Conservation (phyloP, 1,284 basidiomycete species). For the Neonothopanus nambi region DNA sequence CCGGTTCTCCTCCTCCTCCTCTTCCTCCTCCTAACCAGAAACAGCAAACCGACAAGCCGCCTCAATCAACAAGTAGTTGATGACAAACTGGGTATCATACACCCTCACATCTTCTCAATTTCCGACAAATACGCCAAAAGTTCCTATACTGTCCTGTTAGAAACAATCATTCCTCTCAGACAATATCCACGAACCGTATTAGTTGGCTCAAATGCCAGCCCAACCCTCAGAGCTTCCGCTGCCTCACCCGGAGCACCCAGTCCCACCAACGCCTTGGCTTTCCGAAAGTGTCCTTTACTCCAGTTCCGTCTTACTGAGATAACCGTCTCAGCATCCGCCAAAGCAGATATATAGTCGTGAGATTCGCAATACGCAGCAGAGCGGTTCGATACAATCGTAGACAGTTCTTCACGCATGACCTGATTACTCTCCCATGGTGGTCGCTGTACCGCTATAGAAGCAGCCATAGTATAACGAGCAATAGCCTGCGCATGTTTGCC, state of each 20-base stretch:
- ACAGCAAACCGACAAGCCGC: no score
- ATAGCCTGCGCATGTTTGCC: constrained; percentile 78
- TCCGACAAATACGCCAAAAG: constrained; percentile 32
- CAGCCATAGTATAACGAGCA: constrained; percentile 82
- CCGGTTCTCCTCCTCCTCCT: no score
- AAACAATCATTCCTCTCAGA: not conserved
- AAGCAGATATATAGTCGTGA: constrained; percentile 78
- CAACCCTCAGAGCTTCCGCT: constrained; percentile 78
- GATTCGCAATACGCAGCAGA: constrained; percentile 83
- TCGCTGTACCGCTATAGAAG: constrained; percentile 79
- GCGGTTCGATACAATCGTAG: constrained; percentile 88
- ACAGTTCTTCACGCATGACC: constrained; percentile 87
- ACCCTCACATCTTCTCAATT: constrained; percentile 30
- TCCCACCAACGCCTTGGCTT: constrained; percentile 84
- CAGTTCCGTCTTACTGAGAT: constrained; percentile 84
- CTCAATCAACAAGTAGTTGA: no score
- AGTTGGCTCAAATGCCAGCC: constrained; percentile 87
- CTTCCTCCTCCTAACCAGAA: no score
- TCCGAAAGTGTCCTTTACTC: constrained; percentile 96
- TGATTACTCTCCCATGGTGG: constrained; percentile 89
- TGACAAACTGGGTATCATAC: no score
- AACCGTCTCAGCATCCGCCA: constrained; percentile 92
- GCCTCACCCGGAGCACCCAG: constrained; percentile 76
- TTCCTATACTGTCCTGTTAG: constrained; percentile 24
- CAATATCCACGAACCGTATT: constrained; percentile 57